Evolutionary conservation across 139 green algal genomes (phyloP).

Genomic region (Asterochloris sp.): DNA sequence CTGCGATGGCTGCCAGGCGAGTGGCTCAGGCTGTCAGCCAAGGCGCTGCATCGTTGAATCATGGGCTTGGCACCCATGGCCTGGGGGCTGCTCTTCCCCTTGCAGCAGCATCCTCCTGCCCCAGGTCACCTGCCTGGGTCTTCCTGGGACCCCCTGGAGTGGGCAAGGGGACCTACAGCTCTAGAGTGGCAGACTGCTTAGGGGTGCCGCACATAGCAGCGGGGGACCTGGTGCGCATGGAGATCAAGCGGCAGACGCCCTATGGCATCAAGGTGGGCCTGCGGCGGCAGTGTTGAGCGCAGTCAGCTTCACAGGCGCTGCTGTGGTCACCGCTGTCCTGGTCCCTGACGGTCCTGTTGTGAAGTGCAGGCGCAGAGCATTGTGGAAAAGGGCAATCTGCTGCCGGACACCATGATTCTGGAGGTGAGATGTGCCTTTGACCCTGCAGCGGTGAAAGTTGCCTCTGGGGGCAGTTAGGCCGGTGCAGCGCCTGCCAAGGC

Average conservation of each 20-base stretch:
- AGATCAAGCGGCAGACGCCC: constrained; percentile 72
- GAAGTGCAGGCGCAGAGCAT: constrained; percentile 21
- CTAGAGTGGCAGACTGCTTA: constrained; percentile 68
- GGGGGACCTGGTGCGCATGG: constrained; percentile 87
- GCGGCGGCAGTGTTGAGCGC: background rate
- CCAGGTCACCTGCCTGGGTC: constrained; percentile 22
- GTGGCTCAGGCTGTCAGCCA: no score
- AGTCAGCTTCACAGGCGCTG: background rate
- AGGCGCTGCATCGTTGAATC: no score
- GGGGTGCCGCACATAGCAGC: constrained; percentile 87
- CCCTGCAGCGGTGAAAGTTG: no score
- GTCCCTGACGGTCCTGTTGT: background rate
- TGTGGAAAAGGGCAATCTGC: constrained; percentile 71
- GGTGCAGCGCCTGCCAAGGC: no score
- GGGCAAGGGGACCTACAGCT: constrained; percentile 96
- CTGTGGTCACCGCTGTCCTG: background rate
- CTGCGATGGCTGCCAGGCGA: no score
- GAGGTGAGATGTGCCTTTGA: constrained; percentile 36
- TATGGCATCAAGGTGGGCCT: constrained; percentile 59
- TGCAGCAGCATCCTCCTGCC: no score
- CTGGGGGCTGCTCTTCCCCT: no score
- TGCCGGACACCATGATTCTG: constrained; percentile 84
- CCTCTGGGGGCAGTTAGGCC: no score
- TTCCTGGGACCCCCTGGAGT: constrained; percentile 71
- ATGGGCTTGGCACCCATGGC: no score